Percentiles rank a stretch among this genome's conserved stretches.
Evolutionary conservation across 106 monocot species (phyloP).

Genomic region (Chionographis japonica): DNA sequence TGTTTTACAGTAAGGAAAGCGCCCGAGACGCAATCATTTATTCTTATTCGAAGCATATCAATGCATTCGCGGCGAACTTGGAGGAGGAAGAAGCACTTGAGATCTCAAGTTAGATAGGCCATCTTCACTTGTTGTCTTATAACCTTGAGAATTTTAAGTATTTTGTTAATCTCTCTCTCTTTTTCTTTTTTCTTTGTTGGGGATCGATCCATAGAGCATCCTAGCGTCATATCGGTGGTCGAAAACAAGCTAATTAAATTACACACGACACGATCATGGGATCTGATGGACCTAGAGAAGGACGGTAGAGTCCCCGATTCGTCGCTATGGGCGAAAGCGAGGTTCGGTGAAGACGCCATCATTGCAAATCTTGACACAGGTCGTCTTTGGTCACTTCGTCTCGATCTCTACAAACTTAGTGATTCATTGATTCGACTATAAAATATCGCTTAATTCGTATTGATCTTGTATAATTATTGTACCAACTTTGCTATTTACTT

Average conservation of each 20-base stretch:
- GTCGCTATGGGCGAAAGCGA: conserved; percentile 28
- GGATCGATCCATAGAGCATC: conserved; percentile 5
- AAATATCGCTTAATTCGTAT: too few species aligned
- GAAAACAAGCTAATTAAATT: conserved; percentile 17
- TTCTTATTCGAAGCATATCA: conserved; percentile 67
- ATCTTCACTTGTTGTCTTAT: not conserved
- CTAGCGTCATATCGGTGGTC: conserved; percentile 27
- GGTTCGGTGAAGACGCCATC: conserved; percentile 33
- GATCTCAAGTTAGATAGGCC: conserved; percentile 30
- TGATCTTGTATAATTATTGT: too few species aligned
- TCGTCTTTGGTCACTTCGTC: not conserved
- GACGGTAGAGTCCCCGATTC: conserved; percentile 9
- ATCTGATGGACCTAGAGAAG: conserved; percentile 21
- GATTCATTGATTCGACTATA: not conserved
- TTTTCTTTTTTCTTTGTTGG: not conserved
- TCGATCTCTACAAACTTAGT: not conserved
- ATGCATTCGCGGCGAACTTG: conserved; percentile 61
- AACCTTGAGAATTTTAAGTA: not conserved
- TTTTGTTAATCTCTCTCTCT: not conserved
- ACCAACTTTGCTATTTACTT: too few species aligned
- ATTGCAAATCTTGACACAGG: conserved; percentile 30
- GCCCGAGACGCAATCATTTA: conserved; percentile 46
- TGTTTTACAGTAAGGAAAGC: conserved; percentile 37
- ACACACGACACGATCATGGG: conserved; percentile 51
- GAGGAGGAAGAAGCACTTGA: conserved; percentile 36